A percentile compares a stretch with the other conserved stretches of the same genome.
phyloP scores from a whole-genome alignment of 106 monocot genomes.

The Dendrobium nobile region DNA sequence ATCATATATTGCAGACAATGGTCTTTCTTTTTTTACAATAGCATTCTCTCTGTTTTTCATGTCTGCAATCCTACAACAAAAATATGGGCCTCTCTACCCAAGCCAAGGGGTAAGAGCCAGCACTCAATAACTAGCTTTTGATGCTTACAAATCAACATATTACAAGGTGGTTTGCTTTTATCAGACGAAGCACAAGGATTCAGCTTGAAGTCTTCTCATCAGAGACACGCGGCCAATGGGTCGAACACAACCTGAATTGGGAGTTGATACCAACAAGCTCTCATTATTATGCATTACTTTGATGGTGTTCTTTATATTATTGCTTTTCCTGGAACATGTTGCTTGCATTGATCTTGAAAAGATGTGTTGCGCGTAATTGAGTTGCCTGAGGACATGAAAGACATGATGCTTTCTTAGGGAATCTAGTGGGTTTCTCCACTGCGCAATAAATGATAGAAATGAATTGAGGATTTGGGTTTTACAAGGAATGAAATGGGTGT shows the following conservation, averaged over 20 bases:
- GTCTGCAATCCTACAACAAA: slow-evolving; percentile 42
- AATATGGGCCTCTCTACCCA: slow-evolving; percentile 25
- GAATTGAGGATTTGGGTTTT: slow-evolving; percentile 41
- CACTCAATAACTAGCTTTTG: slow-evolving; percentile 43
- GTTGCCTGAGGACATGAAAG: slow-evolving; percentile 32
- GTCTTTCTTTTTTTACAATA: slow-evolving; percentile 35
- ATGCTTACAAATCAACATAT: slow-evolving; percentile 21
- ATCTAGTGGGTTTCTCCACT: slow-evolving; percentile 26
- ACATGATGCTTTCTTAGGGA: slow-evolving; percentile 24
- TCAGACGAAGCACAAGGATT: slow-evolving; percentile 21
- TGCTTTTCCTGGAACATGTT: slow-evolving; percentile 23
- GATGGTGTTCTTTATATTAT: slow-evolving; percentile 36
- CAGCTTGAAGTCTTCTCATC: slow-evolving; percentile 39
- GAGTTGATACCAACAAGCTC: slow-evolving; percentile 29
- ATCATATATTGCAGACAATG: slow-evolving; percentile 54
- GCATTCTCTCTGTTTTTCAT: slow-evolving; percentile 10
- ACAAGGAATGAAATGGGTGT: slow-evolving; percentile 18
- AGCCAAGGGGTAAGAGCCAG: slow-evolving; percentile 7
- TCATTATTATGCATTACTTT: slow-evolving; percentile 37
- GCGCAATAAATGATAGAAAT: slow-evolving; percentile 18
- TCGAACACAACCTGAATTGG: slow-evolving; percentile 12
- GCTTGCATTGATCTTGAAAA: slow-evolving; percentile 21
- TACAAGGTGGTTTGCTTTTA: slow-evolving; percentile 49
- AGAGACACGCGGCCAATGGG: slow-evolving; percentile 26
- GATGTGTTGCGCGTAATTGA: slow-evolving; percentile 22